These are phyloP conservation scores for Carpinus viminea DNA, from an alignment of 306 rosid species.

Conservation along the genomic window DNA sequence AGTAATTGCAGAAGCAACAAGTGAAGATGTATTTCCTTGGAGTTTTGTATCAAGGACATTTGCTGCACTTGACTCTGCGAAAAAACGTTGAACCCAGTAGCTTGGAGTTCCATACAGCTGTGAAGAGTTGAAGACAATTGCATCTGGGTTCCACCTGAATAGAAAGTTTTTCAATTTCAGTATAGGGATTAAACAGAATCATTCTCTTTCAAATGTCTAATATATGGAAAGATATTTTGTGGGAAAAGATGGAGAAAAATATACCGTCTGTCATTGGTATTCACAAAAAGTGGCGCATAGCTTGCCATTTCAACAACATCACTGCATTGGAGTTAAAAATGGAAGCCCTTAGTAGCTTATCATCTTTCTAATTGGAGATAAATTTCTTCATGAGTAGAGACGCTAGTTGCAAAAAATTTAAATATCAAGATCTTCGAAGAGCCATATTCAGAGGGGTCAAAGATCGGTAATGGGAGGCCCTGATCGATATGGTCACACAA, in stretches of 20 bases:
- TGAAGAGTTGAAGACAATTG: conserved; percentile 81
- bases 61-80: conserved; percentile 78
- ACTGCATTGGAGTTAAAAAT: conserved; percentile 47
- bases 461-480: too few relatives aligned
- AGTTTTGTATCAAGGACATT: conserved; percentile 62
- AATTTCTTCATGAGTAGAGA: background rate
- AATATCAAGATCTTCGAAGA: background rate
- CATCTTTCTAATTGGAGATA: background rate
- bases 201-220: background rate
- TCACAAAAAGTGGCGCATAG: conserved; percentile 97
- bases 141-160: conserved; percentile 89
- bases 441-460: background rate
- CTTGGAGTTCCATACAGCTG: conserved; percentile 88
- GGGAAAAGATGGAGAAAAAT: background rate
- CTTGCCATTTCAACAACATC: conserved; percentile 77
- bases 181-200: conserved; percentile 9
- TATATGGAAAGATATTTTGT: background rate
- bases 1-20: conserved; percentile 68
- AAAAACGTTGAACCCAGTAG: conserved; percentile 82
- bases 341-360: conserved; percentile 3
- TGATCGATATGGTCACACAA: too few relatives aligned
- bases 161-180: conserved; percentile 27
- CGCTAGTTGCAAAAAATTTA: background rate
- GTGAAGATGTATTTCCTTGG: conserved; percentile 34
- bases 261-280: conserved; percentile 74